Base-by-base conservation (phyloP, 768 basidiomycete species). In the Podaxis pistillaris region DNA sequence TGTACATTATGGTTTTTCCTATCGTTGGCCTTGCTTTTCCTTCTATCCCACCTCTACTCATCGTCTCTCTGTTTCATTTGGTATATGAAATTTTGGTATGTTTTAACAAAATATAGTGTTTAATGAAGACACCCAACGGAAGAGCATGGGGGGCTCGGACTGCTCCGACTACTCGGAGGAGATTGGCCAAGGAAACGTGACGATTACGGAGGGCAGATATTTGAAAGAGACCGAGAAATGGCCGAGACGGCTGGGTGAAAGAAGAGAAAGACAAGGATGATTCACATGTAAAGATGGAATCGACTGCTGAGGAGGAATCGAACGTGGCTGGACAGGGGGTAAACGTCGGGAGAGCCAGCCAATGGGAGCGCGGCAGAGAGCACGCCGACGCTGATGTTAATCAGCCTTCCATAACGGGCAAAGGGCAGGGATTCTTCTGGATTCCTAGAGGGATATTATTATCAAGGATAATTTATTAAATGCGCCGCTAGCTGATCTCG, bases 381-480 rank as follows among this genome's bases (percentile, higher is more conserved):
- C 30, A 33, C 8, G 30, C 7, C 6, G 28, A 36, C 8, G 38
- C 50, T 47, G 26, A 37, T 36, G 38, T 19, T 54, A 57, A 59
- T 54, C 33, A 19, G 57, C 50, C 46, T 65, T 54, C 67, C 67
- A 54, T 59, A 58, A 56, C 33, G 55, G 55, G 65, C 24, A 52
- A 49, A 59, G 9, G 53, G 60, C 28, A 57, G 53, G 56, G 49
- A 46, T 46, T 46, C 44, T 46, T 46, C 33, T 8, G 33, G 62
- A 63, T 60, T 30, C 40, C 55, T 51, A 24, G 60, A 44, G 47
- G 53, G 65, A 63, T 63, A 61, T 56, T 62, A 59, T 63, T 58
- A 58, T 63, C 51, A n/a, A 3, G 44, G 44, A 46, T 51, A 51
- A 44, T 64, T 65, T 47, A 50, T 50, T 47, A 50, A 24, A 36